Base-by-base conservation (phyloP, 2,329 filamentous ascomycete species). In the Emergomyces pasteurianus region DNA sequence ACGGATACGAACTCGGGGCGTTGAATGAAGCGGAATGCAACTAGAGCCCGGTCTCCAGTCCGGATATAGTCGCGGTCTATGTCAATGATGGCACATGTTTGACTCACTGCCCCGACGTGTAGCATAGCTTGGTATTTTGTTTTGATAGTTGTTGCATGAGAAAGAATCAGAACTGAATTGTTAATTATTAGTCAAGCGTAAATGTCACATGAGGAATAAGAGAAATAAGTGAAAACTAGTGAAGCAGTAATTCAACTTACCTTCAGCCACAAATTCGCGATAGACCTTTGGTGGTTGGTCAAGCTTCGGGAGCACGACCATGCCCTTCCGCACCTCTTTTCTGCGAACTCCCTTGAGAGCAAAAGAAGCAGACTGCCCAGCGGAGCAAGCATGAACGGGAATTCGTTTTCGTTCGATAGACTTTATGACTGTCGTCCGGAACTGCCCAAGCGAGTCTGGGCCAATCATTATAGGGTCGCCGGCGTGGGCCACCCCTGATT, bases 121-220 rank as follows among this genome's bases (percentile, higher is more conserved):
- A 99, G 81, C 92, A 97, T 99, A 0, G 94, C 94, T 77, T 99
- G 94, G 67, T 99, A 99, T 69, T 91, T 92, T 0, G 86, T 90
- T 74, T 95, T 94, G 74, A 99, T 99, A 50, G 94, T 99, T 0
- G 94, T 99, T 0, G 92, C 91, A 70, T 99, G 94, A 3, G 89
- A 95, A 7, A 99, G 81, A 66, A 99, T 97, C 26, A 99, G 81
- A 0, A 99, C 94, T 86, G 61, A 5, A 0, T 31, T 21, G 5
- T 60, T 10, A 34, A 38, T 21, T 28, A 53, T 67, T 47, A 60
- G 36, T 64, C 40, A 21, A 59, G 21, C 46, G 42, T n/a, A 7
- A 36, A 28, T 23, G 23, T 36, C 26, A 23, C n/a, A 16, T 23
- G 36, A 38, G 34, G 3, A 9, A 49, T 23, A 53, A 2, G 28